Conservation (phyloP, 331 rosid species). For the Malus hybrid region DNA sequence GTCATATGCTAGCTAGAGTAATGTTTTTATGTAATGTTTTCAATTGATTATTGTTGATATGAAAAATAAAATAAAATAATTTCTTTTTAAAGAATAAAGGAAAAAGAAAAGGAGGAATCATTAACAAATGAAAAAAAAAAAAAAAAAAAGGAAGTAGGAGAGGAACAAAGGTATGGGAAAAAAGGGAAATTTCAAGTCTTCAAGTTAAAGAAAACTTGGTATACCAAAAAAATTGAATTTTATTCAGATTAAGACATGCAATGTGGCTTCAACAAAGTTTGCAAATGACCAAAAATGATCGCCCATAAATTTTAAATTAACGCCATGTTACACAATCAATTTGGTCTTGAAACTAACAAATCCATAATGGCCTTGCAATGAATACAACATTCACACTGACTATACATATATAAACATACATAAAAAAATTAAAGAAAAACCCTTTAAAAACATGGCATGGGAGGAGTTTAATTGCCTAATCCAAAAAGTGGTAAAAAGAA, state of each 20-base stretch:
- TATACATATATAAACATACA: background rate
- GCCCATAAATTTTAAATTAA: background rate
- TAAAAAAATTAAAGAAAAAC: too few species aligned
- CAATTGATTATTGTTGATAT: background rate
- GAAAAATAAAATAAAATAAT: too few species aligned
- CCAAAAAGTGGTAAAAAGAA: slow-evolving; percentile 25
- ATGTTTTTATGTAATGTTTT: background rate
- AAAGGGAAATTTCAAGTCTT: background rate
- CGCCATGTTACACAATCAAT: slow-evolving; percentile 17
- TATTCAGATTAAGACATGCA: slow-evolving; percentile 7
- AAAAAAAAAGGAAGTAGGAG: background rate
- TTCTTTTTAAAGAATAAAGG: background rate
- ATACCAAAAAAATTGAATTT: background rate
- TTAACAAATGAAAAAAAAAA: background rate
- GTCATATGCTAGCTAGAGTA: background rate
- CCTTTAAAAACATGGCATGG: background rate
- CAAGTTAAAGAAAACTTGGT: background rate
- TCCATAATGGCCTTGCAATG: slow-evolving; percentile 22
- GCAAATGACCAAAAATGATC: slow-evolving; percentile 7
- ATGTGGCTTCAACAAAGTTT: background rate
- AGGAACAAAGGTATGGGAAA: background rate
- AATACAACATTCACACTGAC: background rate
- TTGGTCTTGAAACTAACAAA: slow-evolving; percentile 17
- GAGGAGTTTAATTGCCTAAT: slow-evolving; percentile 2
- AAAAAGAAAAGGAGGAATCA: background rate